Evolutionary conservation across 495 filamentous ascomycete genomes (phyloP), one percentile per base, ranked within the genome.

Genomic region (Trichocladium uniseriatum): DNA sequence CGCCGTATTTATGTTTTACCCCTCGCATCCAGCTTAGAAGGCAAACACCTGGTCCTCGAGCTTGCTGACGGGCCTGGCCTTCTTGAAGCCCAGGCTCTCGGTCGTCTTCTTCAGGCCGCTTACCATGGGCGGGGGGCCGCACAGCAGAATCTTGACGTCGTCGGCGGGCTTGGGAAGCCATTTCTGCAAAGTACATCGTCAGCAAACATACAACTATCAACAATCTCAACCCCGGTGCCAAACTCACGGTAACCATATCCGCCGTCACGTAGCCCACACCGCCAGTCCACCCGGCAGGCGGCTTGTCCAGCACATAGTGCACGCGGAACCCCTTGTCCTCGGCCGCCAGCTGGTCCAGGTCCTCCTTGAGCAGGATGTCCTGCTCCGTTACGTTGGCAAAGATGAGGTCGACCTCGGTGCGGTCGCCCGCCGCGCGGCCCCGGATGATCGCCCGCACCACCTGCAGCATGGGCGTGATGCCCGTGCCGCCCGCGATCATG

Each of bases 381-480:
- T 95, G 86, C 36, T 74, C 69, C 59, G 89, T 91, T 51, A 97
- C 91, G 63, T 98, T 98, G 58, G 92, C 92, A 60, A 96, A 98
- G 60, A 98, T 86, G 48, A 98, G 69, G 60, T 95, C 87, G 13
- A 98, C 80, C 76, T 94, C 71, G 48, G 92, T 97, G 52, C 70
- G 80, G 66, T 98, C 89, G 44, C 80, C 86, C 9, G 83, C 75
- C 36, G 83, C 73, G 60, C 89, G 78, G 50, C 87, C 87, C 59
- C 89, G 77, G 53, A 94, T 78, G 52, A 98, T 89, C 36, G 92
- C 92, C 56, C 86, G 79, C 57, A 95, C 81, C 51, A 98, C 80
- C 75, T 98, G 91, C 52, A 95, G 75, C 91, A 98, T 98, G 34
- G 91, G 91, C 21, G 91, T 98, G 69, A 98, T 96, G 58, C 92